Conservation (phyloP, 2,329 filamentous ascomycete species). For the Decorospora gaudefroyi region DNA sequence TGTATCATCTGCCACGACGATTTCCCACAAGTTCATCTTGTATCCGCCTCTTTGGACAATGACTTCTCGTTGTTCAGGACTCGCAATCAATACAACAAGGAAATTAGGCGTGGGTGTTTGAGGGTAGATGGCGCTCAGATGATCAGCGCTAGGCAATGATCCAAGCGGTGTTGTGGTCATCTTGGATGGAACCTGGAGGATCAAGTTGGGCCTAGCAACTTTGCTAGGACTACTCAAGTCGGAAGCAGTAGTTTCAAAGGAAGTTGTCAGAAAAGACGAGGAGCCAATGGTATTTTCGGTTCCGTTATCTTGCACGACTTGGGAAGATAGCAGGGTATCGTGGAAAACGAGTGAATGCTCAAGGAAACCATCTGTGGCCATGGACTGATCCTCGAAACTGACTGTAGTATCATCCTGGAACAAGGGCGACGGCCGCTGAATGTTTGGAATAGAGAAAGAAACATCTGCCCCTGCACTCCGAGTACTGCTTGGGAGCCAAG, state of each 20-base stretch:
- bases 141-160: slow-evolving; percentile 68
- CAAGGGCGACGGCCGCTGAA: slow-evolving; percentile 15
- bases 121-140: slow-evolving; percentile 70
- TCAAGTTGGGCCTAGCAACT: slow-evolving; percentile 9
- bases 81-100: slow-evolving; percentile 76
- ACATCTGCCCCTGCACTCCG: slow-evolving; percentile 7
- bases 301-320: slow-evolving; percentile 43
- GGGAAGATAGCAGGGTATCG: slow-evolving; percentile 66
- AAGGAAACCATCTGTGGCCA: slow-evolving; percentile 60
- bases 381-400: slow-evolving; percentile 19
- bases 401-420: slow-evolving; percentile 31
- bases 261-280: slow-evolving; percentile 44
- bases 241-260: slow-evolving; percentile 43
- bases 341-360: slow-evolving; percentile 76
- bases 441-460: slow-evolving; percentile 24
- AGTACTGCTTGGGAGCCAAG: slow-evolving; percentile 27
- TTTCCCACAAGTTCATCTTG: slow-evolving; percentile 49
- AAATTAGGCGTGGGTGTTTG: slow-evolving; percentile 83
- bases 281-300: slow-evolving; percentile 41
- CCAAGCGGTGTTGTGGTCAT: slow-evolving; percentile 65
- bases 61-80: slow-evolving; percentile 69
- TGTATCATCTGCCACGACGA: slow-evolving; percentile 78
- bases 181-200: slow-evolving; percentile 24
- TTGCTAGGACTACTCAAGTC: slow-evolving; percentile 31
- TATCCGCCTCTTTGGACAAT: slow-evolving; percentile 66